These are phyloP conservation scores for Wallacemonas sp. DNA, from an alignment of 208 protist species.

Conservation along the genomic window DNA sequence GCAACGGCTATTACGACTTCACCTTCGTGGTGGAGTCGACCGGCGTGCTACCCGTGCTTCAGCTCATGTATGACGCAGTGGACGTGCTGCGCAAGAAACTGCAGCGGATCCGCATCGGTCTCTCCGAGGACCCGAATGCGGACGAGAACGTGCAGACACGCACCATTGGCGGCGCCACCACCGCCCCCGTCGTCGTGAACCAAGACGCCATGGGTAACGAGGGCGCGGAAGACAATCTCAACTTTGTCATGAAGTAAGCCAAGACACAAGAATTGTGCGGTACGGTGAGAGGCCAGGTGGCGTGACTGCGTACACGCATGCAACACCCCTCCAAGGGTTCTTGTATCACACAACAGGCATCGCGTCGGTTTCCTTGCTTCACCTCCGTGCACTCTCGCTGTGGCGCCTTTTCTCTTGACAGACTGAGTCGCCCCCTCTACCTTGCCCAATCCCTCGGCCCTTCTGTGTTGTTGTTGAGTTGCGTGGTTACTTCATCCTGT, in stretches of 20 bases:
- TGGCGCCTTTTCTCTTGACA: no score
- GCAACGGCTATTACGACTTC: slow-evolving; percentile 82
- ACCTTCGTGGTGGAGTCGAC: slow-evolving; percentile 92
- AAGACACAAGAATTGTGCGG: not conserved
- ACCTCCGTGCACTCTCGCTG: no score
- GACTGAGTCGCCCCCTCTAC: no score
- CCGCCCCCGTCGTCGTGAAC: slow-evolving; percentile 80
- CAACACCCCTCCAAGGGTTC: no score
- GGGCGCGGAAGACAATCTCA: slow-evolving; percentile 81
- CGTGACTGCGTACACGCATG: not conserved
- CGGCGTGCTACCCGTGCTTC: slow-evolving; percentile 80
- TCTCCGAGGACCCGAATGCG: slow-evolving; percentile 66
- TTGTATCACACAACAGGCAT: no score
- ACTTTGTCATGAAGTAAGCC: slow-evolving; percentile 82
- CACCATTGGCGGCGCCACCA: slow-evolving; percentile 81
- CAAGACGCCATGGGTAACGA: slow-evolving; percentile 67
- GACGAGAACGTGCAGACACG: slow-evolving; percentile 62
- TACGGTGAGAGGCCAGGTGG: not conserved
- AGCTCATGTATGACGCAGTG: slow-evolving; percentile 85
- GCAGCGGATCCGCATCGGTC: slow-evolving; percentile 55
- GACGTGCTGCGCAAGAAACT: slow-evolving; percentile 83
- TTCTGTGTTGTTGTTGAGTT: not conserved
- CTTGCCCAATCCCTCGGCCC: no score
- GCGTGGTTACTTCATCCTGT: not conserved
- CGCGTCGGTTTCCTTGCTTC: no score